These are phyloP conservation scores for Xylaria sp. DNA, from an alignment of 2,329 filamentous ascomycete genomes.

Conservation along the genomic window DNA sequence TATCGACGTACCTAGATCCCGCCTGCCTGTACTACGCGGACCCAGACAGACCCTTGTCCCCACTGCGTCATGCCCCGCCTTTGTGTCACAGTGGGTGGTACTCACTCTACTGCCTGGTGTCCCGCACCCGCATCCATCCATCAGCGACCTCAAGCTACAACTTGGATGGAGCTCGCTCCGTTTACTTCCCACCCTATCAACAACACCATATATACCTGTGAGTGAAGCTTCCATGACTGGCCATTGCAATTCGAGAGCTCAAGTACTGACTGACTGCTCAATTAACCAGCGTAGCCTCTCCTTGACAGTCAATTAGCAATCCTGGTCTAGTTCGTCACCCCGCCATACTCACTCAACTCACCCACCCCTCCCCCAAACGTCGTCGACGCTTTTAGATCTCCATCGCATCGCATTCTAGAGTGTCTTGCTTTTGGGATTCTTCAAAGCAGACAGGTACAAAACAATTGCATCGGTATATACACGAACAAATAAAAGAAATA, in stretches of 20 bases:
- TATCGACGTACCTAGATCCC: too few relatives aligned
- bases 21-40: too few relatives aligned
- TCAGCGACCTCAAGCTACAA: slow-evolving; percentile 8
- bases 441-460: slow-evolving; percentile 1
- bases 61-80: slow-evolving; percentile 38
- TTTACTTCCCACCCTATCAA: background rate
- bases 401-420: slow-evolving; percentile 9
- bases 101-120: too few relatives aligned
- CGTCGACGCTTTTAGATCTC: too few relatives aligned
- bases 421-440: background rate
- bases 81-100: slow-evolving; percentile 5
- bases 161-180: background rate
- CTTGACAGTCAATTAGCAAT: background rate
- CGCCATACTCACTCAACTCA: slow-evolving; percentile 7
- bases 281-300: background rate
- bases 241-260: background rate
- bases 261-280: background rate
- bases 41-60: slow-evolving; percentile 29
- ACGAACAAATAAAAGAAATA: background rate
- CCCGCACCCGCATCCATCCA: slow-evolving; percentile 17
- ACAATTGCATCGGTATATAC: background rate
- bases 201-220: background rate
- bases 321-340: slow-evolving; percentile 13
- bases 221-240: background rate
- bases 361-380: slow-evolving; percentile 17